A percentile compares a stretch with the other conserved stretches of the same genome.
Conservation (phyloP, 257 asterid genomes). For the Parsonsia alboflavescens region DNA sequence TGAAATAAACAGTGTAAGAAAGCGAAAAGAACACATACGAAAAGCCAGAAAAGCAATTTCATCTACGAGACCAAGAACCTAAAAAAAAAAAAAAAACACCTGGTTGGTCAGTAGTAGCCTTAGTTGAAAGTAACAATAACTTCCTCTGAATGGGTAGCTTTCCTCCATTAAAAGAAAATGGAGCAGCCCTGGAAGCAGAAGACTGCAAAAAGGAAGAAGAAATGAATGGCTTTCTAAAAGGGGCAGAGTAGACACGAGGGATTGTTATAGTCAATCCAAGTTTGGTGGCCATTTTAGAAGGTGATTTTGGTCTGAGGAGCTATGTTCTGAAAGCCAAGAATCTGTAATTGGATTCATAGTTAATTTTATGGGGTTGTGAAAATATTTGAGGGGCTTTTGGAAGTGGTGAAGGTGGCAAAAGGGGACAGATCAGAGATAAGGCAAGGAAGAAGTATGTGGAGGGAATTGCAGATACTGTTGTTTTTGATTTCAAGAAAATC, state of each 20-base stretch:
- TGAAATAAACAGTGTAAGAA: neutral
- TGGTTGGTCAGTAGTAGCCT: constrained; percentile 79
- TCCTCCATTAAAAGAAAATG: constrained; percentile 32
- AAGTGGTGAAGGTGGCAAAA: constrained; percentile 21
- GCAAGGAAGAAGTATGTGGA: constrained; percentile 59
- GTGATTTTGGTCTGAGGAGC: constrained; percentile 13
- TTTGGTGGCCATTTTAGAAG: constrained; percentile 66
- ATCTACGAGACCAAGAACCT: neutral
- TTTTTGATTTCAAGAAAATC: constrained; percentile 25
- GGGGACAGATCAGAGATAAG: constrained; percentile 51
- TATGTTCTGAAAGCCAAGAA: constrained; percentile 17
- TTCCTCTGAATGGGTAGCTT: constrained; percentile 34
- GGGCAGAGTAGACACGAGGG: constrained; percentile 41
- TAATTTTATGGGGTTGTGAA: constrained; percentile 20
- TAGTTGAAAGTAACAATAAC: constrained; percentile 45
- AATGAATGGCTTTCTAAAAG: constrained; percentile 41
- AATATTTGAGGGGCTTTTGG: constrained; percentile 28
- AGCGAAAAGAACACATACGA: too few relatives aligned
- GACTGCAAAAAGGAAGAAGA: constrained; percentile 38
- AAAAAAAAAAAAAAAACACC: constrained; percentile 30
- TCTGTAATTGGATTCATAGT: constrained; percentile 30
- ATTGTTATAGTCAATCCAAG: constrained; percentile 42
- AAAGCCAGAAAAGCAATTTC: neutral
- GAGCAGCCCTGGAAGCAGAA: constrained; percentile 41
- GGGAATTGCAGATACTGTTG: constrained; percentile 30